Percentiles rank a stretch among this genome's conserved stretches.
Evolutionary conservation across 768 basidiomycete species (phyloP).

Genomic region (Leucosporidium yakuticum): DNA sequence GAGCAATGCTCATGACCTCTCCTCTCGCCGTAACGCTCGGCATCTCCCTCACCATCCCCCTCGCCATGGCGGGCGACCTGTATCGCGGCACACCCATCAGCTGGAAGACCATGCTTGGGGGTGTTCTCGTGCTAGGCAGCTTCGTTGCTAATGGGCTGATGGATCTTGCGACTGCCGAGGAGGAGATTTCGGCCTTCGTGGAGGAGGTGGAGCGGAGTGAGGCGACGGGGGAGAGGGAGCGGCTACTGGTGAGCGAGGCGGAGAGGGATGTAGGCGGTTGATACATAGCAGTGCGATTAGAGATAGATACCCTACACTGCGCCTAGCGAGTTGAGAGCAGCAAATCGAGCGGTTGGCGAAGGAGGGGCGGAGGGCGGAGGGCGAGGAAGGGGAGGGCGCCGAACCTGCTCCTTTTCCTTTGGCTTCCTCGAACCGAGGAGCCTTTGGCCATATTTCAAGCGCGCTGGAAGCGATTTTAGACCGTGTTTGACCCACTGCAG

Average conservation of each 20-base stretch:
- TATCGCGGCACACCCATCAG: constrained; percentile 54
- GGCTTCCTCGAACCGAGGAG: too few relatives aligned
- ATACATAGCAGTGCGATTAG: too few relatives aligned
- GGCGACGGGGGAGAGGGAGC: background rate
- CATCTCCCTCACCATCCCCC: constrained; percentile 84
- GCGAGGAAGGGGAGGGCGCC: too few relatives aligned
- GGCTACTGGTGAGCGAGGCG: background rate
- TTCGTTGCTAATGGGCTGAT: constrained; percentile 65
- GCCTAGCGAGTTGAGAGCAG: too few relatives aligned
- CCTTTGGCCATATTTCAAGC: too few relatives aligned
- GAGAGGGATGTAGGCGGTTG: background rate
- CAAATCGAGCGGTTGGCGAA: too few relatives aligned
- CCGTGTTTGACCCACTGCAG: too few relatives aligned
- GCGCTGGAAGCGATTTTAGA: too few relatives aligned
- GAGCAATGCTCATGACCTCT: constrained; percentile 94
- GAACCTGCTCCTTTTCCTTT: too few relatives aligned
- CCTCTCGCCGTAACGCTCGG: constrained; percentile 90
- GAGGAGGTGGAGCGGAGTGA: background rate
- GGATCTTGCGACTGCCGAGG: constrained; percentile 40
- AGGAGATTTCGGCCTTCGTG: background rate
- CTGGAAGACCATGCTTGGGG: constrained; percentile 63
- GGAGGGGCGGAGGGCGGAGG: too few relatives aligned
- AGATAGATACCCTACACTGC: too few relatives aligned
- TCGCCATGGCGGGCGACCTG: constrained; percentile 78
- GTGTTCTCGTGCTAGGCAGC: constrained; percentile 64